Conservation (phyloP, 129 eudicot genomes). For the Helianthus tuberosus region DNA sequence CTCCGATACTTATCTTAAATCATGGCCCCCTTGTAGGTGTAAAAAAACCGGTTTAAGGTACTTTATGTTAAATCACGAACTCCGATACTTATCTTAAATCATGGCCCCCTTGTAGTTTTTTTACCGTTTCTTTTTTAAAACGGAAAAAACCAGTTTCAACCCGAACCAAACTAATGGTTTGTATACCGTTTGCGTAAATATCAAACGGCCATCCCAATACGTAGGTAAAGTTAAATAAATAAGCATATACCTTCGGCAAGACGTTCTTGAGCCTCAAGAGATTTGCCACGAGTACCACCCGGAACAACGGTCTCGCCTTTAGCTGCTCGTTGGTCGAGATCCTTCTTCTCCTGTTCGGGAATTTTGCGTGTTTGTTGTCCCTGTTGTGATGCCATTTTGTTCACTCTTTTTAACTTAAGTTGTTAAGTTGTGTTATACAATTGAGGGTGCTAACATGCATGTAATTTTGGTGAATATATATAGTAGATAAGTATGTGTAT, state of each 20-base stretch:
- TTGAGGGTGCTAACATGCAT: neutral
- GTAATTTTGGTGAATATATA: neutral
- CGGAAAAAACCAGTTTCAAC: too few relatives aligned
- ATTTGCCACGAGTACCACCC: constrained; percentile 36
- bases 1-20: too few relatives aligned
- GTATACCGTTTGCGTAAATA: too few relatives aligned
- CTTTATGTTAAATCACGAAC: too few relatives aligned
- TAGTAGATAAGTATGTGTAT: neutral
- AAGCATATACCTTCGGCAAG: constrained; percentile 36
- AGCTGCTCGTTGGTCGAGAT: constrained; percentile 38
- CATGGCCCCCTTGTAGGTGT: too few relatives aligned
- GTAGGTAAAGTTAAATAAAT: neutral
- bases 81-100: too few relatives aligned
- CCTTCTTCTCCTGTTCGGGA: constrained; percentile 35
- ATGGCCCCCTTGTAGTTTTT: too few relatives aligned
- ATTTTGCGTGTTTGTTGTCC: constrained; percentile 7
- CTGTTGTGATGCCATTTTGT: constrained; percentile 36
- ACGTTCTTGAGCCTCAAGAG: constrained; percentile 40
- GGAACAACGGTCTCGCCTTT: constrained; percentile 38
- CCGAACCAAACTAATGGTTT: too few relatives aligned
- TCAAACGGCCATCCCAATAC: too few relatives aligned
- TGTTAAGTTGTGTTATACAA: neutral
- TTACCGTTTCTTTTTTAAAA: too few relatives aligned
- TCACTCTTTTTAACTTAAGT: too few relatives aligned
- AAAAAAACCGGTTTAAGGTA: too few relatives aligned